Percentiles rank a stretch among this genome's conserved stretches.
These are phyloP conservation scores for Gentiana straminea DNA, from an alignment of 257 asterid species.

Conservation along the genomic window DNA sequence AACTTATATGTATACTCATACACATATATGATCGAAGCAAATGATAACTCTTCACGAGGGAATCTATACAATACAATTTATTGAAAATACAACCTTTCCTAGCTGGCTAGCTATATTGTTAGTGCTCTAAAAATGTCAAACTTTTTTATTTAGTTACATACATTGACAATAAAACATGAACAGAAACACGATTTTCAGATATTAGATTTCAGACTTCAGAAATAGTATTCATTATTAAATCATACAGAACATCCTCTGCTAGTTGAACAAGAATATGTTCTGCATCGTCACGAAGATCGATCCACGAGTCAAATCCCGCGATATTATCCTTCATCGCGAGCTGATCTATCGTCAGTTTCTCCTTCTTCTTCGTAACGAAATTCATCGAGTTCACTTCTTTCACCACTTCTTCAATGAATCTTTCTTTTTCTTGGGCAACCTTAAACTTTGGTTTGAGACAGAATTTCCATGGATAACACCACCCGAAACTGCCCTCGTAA, in stretches of 20 bases:
- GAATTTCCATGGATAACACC: too few species aligned
- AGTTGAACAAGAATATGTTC: conserved; percentile 37
- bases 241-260: conserved; percentile 59
- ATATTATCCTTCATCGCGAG: conserved; percentile 28
- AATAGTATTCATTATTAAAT: conserved; percentile 34
- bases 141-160: too few species aligned
- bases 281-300: conserved; percentile 32
- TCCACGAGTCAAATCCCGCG: conserved; percentile 41
- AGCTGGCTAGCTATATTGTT: too few species aligned
- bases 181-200: conserved; percentile 15
- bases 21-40: too few species aligned
- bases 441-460: conserved; percentile 20
- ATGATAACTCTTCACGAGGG: too few species aligned
- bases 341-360: conserved; percentile 36
- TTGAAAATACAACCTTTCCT: too few species aligned
- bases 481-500: neutral
- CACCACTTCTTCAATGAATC: conserved; percentile 43
- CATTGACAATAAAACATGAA: neutral
- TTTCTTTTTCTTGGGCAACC: conserved; percentile 23
- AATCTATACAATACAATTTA: too few species aligned
- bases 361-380: conserved; percentile 29
- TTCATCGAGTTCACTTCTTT: conserved; percentile 30
- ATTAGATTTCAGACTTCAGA: conserved; percentile 16
- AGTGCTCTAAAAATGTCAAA: too few species aligned
- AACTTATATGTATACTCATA: too few species aligned